These are phyloP conservation scores for Cardiospermum halicacabum DNA, from an alignment of 345 rosid genomes.

Conservation along the genomic window DNA sequence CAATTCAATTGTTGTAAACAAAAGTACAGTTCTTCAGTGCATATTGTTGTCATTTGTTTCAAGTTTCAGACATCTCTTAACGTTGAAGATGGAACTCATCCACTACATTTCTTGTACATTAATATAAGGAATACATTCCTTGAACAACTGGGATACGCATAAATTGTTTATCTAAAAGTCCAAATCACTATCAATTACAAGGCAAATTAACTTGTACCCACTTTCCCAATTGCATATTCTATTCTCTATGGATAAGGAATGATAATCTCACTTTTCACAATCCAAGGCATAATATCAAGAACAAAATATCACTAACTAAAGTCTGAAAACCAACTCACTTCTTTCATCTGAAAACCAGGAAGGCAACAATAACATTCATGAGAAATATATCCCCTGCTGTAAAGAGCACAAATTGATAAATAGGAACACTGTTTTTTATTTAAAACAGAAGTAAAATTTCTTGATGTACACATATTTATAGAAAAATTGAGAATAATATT, in stretches of 20 bases:
- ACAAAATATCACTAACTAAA: too few relatives aligned
- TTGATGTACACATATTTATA: neutral
- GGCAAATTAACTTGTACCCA: neutral
- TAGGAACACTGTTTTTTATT: neutral
- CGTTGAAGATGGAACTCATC: neutral
- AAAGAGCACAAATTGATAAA: too few relatives aligned
- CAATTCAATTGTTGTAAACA: neutral
- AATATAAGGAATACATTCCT: neutral
- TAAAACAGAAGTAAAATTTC: neutral
- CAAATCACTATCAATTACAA: too few relatives aligned
- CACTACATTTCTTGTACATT: neutral
- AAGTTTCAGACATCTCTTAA: too few relatives aligned
- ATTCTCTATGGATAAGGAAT: neutral
- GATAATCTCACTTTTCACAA: neutral
- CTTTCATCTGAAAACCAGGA: neutral
- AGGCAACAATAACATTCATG: neutral
- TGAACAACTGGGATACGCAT: neutral
- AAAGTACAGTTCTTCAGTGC: neutral
- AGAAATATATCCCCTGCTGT: neutral
- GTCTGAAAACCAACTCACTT: too few relatives aligned
- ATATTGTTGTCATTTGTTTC: neutral
- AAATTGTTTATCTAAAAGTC: neutral
- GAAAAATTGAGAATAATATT: constrained; percentile 2
- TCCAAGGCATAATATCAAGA: neutral
- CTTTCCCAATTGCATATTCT: neutral